Conservation (phyloP, 306 rosid species). For the Hippophae rhamnoides region DNA sequence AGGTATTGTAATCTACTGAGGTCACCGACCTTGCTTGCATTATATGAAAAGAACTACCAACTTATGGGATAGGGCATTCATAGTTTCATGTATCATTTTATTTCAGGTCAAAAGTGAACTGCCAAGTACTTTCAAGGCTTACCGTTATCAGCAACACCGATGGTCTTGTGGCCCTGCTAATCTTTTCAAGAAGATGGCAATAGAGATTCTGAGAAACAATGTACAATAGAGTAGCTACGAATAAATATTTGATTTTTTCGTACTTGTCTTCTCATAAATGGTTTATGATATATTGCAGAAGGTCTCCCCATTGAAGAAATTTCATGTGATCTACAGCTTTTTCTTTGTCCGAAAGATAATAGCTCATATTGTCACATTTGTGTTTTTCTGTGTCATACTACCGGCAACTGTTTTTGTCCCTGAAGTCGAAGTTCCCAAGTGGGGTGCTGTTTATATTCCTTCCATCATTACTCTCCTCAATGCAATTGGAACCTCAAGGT, state of each 20-base stretch:
- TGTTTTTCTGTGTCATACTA: constrained; percentile 68
- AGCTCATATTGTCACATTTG: constrained; percentile 76
- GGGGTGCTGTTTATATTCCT: constrained; percentile 94
- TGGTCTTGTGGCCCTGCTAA: constrained; percentile 98
- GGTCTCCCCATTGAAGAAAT: constrained; percentile 75
- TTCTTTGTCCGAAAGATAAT: constrained; percentile 83
- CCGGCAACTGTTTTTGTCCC: constrained; percentile 88
- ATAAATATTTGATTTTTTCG: no score
- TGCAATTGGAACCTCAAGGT: constrained; percentile 96
- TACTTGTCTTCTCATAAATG: constrained; percentile 2
- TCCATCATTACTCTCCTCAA: constrained; percentile 74
- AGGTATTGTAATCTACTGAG: constrained; percentile 27
- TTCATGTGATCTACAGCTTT: constrained; percentile 79
- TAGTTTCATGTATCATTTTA: not conserved
- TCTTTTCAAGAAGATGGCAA: constrained; percentile 75
- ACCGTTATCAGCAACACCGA: constrained; percentile 84
- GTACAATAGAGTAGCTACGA: constrained; percentile 16
- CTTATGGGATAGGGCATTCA: no score
- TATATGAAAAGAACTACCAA: no score
- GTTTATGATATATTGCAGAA: constrained; percentile 45
- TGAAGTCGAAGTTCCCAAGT: constrained; percentile 71
- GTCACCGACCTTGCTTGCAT: no score
- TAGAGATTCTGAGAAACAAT: constrained; percentile 75
- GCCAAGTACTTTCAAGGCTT: constrained; percentile 95
- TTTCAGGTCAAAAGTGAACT: constrained; percentile 81